Conservation (phyloP, 768 basidiomycete species). For the Trametes cingulata region DNA sequence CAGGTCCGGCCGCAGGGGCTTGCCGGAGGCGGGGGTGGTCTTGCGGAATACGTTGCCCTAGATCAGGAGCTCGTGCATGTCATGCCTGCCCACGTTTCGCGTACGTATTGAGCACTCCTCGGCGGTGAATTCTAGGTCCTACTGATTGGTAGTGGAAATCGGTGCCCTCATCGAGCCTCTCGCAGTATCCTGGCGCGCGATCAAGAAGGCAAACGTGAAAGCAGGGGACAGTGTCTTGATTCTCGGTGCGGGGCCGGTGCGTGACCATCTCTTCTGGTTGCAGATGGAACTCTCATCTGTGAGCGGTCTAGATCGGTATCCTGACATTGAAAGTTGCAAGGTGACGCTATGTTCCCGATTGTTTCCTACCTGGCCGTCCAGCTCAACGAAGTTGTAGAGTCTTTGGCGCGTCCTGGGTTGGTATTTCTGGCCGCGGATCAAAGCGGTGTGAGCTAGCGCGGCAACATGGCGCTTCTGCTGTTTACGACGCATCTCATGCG, state of each 20-base stretch:
- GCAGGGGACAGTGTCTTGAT: constrained; percentile 41
- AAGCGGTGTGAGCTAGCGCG: constrained; percentile 40
- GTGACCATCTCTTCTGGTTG: constrained; percentile 15
- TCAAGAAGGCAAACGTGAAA: constrained; percentile 41
- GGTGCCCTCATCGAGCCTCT: constrained; percentile 49
- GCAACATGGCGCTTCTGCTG: constrained; percentile 40
- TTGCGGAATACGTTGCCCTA: constrained; percentile 42
- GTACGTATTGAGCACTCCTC: constrained; percentile 29
- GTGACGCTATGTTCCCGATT: constrained; percentile 4
- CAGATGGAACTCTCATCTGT: background rate
- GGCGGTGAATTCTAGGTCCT: background rate
- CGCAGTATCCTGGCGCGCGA: constrained; percentile 46
- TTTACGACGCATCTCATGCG: constrained; percentile 35
- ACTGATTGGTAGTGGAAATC: constrained; percentile 39
- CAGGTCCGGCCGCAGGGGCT: constrained; percentile 33
- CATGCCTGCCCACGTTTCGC: constrained; percentile 39
- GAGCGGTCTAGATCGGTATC: constrained; percentile 21
- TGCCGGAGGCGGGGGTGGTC: constrained; percentile 42
- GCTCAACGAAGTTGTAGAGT: constrained; percentile 7
- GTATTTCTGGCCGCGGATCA: constrained; percentile 43
- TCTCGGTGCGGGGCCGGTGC: constrained; percentile 45
- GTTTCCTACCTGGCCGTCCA: background rate
- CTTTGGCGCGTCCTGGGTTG: constrained; percentile 33
- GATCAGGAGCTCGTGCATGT: constrained; percentile 39
- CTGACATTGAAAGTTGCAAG: constrained; percentile 19